Evolutionary conservation across 805 yeast genomes (phyloP).

Genomic region (Teunomyces stri): DNA sequence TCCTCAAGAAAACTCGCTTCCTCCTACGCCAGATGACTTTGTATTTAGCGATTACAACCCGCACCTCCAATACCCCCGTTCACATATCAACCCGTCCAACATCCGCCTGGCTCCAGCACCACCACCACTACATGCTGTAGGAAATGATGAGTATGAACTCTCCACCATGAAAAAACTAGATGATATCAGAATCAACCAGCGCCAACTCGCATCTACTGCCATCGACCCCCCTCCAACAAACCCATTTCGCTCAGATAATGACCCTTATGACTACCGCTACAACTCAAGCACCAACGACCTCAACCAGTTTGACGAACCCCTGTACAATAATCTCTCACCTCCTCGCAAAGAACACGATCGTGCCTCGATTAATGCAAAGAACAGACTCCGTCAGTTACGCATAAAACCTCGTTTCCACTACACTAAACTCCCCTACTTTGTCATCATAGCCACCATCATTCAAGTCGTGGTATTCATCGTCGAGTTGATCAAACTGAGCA

Average conservation of each 20-base stretch:
- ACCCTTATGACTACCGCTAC: background rate
- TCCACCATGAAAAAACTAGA: background rate
- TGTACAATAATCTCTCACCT: constrained; percentile 1
- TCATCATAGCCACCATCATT: constrained; percentile 40
- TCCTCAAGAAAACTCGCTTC: background rate
- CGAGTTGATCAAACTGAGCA: constrained; percentile 57
- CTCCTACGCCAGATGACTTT: constrained; percentile 3
- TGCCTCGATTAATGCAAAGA: constrained; percentile 8
- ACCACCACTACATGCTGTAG: background rate
- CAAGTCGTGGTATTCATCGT: constrained; percentile 59
- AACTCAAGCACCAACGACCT: background rate
- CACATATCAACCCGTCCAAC: background rate
- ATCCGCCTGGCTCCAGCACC: constrained; percentile 3
- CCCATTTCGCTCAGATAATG: constrained; percentile 5
- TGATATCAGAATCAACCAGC: background rate
- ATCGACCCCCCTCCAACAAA: constrained; percentile 3
- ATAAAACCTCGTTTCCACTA: constrained; percentile 33
- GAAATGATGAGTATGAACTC: constrained; percentile 10
- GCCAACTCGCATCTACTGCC: background rate
- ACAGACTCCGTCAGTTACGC: constrained; percentile 22
- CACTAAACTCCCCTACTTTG: constrained; percentile 38
- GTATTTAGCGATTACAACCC: constrained; percentile 2
- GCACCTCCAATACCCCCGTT: constrained; percentile 1
- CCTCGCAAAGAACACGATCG: constrained; percentile 1
- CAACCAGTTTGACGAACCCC: constrained; percentile 2